Base-by-base conservation (phyloP, 805 yeast species). In the Ogataea chonburiensis region DNA sequence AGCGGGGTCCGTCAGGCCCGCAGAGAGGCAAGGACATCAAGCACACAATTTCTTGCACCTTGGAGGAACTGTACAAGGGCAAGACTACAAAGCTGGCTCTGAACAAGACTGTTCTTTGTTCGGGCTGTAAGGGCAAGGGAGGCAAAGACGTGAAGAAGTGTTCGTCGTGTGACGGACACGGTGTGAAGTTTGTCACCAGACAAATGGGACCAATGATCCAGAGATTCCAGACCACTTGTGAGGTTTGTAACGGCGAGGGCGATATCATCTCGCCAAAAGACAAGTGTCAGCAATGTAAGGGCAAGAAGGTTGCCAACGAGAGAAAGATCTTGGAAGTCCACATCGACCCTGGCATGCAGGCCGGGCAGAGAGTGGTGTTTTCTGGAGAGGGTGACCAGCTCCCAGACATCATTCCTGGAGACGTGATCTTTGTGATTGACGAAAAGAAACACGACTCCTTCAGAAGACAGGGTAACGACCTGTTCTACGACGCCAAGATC, bases 141-240 rank as follows among this genome's bases (percentile, higher is more conserved):
- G 99, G 98, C 68, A 86, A 86, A 58, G 85, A 80, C 51, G 95
- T 89, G 48, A 84, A 83, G 71, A 79, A 79, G 55, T 93, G 99
- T 79, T 49, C 79, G 34, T 62, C 78, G 24, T 93, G 99, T 80
- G 75, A 77, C 58, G 99, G 99, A 66, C 74, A 76, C 54, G 99
- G 99, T 76, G 67, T 82, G 64, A 86, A 78, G 66, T 82, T 91
- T 49, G 83, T 88, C 50, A 86, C 96, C 35, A 85, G 95, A 71
- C 98, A 93, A 68, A 89, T 93, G 96, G 99, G 99, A 53, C 96
- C 96, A 50, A 87, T 93, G 89, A 85, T 93, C 57, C 99, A 93
- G 72, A 85, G 96, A 74, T 86, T 86, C 79, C 98, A 93, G 71
- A 79, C 94, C 29, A 80, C 79, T 37, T 93, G 99, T 83, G 91